Evolutionary conservation across 352 stramenopile species (phyloP).

Genomic region (Ochromonadaceae sp.): DNA sequence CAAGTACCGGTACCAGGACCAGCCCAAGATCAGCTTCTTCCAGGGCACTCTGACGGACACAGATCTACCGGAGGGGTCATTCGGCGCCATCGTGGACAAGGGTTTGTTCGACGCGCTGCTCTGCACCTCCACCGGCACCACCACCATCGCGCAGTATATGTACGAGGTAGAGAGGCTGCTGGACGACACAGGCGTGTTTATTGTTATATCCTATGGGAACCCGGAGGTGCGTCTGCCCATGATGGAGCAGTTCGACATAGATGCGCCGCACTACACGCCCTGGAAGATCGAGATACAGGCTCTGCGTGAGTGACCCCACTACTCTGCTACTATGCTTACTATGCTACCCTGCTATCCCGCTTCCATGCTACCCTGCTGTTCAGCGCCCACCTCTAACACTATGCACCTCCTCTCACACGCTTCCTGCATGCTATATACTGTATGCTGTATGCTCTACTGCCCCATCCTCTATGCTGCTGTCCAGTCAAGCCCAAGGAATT

Average conservation of each 20-base stretch:
- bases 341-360: no score
- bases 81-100: constrained; percentile 1
- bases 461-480: no score
- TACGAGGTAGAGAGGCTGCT: background rate
- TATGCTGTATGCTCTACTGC: background rate
- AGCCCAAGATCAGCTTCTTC: background rate
- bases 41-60: constrained; percentile 2
- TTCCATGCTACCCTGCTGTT: no score
- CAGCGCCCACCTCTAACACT: no score
- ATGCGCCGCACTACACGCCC: background rate
- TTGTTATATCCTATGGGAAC: constrained; percentile 3
- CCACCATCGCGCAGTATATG: background rate
- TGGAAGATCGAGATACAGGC: constrained; percentile 9
- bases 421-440: background rate
- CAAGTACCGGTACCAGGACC: background rate
- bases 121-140: background rate
- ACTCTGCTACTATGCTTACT: background rate
- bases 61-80: background rate
- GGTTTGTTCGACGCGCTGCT: constrained; percentile 4
- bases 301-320: background rate
- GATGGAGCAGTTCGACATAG: constrained; percentile 11
- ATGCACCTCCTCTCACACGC: no score
- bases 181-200: background rate
- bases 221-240: background rate
- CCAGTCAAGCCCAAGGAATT: constrained; percentile 3